Evolutionary conservation across 1,284 basidiomycete species (phyloP), one percentile per base, ranked within the genome.

Genomic region (Ustilago crameri): DNA sequence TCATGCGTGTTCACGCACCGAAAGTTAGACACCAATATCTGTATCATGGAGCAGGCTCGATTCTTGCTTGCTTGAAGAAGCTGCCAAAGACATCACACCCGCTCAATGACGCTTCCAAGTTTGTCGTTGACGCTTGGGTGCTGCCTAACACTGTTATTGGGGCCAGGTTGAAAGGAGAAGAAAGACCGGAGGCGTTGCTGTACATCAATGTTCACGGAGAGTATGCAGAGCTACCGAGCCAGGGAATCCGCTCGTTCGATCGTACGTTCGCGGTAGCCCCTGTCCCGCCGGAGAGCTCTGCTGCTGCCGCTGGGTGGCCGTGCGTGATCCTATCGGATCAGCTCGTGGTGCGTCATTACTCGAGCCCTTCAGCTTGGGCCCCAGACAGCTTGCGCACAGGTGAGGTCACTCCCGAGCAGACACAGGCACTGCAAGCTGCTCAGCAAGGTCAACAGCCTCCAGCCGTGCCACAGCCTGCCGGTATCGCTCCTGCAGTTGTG

Each of bases 151-250:
- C 90, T 90, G 74, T 71, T 17, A 65, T 81, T n/a, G 59, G 74
- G 9, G 79, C 79, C 3, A 62, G 70, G 30, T 59, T 78, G 26
- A 53, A 56, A 35, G 73, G 65, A 15, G 51, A 63, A 22, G 74
- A 51, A 87, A 85, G 82, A 14, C 84, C 84, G 5, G 84, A 85
- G 37, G 85, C 86, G 7, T 83, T 86, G 50, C 84, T 98, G 50
- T 90, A 95, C 77, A 87, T 95, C 68, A 89, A 88, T 54, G 87
- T 98, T 30, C 93, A 98, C 82, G 95, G 95, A 8, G 90, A 98
- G 82, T 96, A 95, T 81, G 87, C 87, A 49, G 95, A 98, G 87
- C 84, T 80, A 37, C 85, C 86, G 3, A 80, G 81, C 23, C 79
- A 84, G 38, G 93, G 93, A 9, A 85, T 93, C 24, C 89, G 95